A percentile compares a stretch with the other conserved stretches of the same genome.
These are phyloP conservation scores for Diplodia intermedia DNA, from an alignment of 2,329 filamentous ascomycete genomes.

Conservation along the genomic window DNA sequence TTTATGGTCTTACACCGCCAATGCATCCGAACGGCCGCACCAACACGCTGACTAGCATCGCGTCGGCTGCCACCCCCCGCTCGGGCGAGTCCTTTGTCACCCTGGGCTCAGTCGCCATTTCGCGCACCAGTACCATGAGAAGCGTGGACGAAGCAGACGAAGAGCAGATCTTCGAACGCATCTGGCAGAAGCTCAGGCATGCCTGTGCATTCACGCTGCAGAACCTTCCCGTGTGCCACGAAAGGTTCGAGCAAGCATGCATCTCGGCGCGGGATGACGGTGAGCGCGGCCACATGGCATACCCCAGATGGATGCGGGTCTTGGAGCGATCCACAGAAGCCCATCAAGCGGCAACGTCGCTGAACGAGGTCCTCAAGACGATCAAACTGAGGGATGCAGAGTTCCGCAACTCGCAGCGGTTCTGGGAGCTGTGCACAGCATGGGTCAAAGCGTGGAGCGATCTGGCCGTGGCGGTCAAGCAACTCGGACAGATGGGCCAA, in stretches of 20 bases:
- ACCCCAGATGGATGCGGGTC: constrained; percentile 60
- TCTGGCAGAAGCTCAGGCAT: constrained; percentile 76
- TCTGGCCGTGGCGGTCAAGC: constrained; percentile 67
- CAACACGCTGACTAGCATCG: constrained; percentile 59
- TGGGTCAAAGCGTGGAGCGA: constrained; percentile 74
- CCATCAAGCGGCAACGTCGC: constrained; percentile 73
- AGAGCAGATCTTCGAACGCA: constrained; percentile 79
- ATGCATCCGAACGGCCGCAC: constrained; percentile 57
- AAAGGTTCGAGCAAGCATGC: constrained; percentile 60
- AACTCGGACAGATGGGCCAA: constrained; percentile 39
- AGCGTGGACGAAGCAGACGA: constrained; percentile 74
- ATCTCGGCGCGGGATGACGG: constrained; percentile 40
- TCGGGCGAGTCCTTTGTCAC: constrained; percentile 82
- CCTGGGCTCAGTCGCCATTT: constrained; percentile 52
- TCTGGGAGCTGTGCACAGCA: constrained; percentile 75
- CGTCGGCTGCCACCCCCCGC: constrained; percentile 67
- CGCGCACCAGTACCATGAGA: constrained; percentile 56
- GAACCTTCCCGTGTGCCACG: constrained; percentile 72
- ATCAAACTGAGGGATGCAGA: constrained; percentile 87
- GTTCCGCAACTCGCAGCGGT: constrained; percentile 68
- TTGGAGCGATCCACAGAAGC: constrained; percentile 74
- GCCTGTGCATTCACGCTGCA: constrained; percentile 77
- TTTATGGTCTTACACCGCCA: constrained; percentile 26
- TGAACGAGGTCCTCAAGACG: constrained; percentile 74
- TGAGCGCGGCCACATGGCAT: constrained; percentile 44